These are phyloP conservation scores for Amoebophrya sp. DNA, from an alignment of 169 alveolate species.

Conservation along the genomic window DNA sequence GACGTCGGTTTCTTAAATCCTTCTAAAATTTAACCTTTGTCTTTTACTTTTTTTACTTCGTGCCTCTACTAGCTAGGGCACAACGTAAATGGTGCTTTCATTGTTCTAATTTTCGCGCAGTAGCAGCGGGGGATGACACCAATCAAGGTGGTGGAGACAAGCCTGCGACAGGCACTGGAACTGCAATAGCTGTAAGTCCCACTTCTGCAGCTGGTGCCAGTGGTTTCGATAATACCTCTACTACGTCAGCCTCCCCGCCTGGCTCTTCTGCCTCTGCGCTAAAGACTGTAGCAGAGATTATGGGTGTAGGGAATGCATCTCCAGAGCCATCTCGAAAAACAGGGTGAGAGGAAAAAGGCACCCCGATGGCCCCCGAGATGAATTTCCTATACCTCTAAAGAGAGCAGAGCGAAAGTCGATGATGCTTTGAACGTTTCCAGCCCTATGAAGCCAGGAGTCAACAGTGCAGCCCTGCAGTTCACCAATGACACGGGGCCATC, in stretches of 20 bases:
- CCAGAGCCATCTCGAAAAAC: neutral
- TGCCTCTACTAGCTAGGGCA: conserved; percentile 23
- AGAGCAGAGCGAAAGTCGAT: too few relatives aligned
- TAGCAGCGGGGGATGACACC: neutral
- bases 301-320: too few relatives aligned
- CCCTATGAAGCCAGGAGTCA: too few relatives aligned
- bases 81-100: neutral
- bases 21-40: too few relatives aligned
- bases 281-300: conserved; percentile 2
- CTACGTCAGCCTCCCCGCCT: neutral
- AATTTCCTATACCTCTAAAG: too few relatives aligned
- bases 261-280: conserved; percentile 17
- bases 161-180: neutral
- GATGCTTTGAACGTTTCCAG: too few relatives aligned
- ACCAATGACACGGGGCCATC: too few relatives aligned
- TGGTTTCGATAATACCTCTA: conserved; percentile 14
- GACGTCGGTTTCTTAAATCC: too few relatives aligned
- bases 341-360: conserved; percentile 1
- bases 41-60: too few relatives aligned
- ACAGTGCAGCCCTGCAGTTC: too few relatives aligned
- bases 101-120: neutral
- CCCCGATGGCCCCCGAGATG: too few relatives aligned
- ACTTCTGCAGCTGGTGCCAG: conserved; percentile 38
- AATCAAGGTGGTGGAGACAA: neutral
- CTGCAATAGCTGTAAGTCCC: conserved; percentile 35